phyloP scores from a whole-genome alignment of 805 yeast species.

The Candida bentonensis region DNA sequence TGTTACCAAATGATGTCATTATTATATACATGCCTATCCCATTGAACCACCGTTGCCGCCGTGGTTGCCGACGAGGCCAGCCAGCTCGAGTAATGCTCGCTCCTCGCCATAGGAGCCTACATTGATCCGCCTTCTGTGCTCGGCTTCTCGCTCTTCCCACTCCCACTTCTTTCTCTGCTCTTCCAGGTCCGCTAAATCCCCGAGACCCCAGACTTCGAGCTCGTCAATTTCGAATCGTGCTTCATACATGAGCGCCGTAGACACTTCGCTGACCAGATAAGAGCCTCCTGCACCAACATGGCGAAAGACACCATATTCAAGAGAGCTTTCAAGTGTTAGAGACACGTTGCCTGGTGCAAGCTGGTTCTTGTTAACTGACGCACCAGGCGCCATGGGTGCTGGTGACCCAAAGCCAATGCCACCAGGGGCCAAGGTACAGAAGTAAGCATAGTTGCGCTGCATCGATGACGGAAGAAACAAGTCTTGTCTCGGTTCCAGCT shows the following conservation, averaged over 20 bases:
- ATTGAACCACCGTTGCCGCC: constrained; percentile 34
- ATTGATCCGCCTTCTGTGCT: constrained; percentile 61
- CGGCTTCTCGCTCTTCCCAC: constrained; percentile 84
- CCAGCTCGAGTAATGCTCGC: constrained; percentile 76
- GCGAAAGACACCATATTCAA: constrained; percentile 73
- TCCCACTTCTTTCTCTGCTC: constrained; percentile 72
- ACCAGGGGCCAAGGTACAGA: constrained; percentile 50
- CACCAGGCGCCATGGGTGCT: constrained; percentile 31
- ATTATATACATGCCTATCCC: not conserved
- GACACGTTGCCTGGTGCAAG: constrained; percentile 63
- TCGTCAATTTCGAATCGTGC: constrained; percentile 57
- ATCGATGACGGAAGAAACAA: constrained; percentile 28
- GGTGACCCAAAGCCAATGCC: constrained; percentile 74
- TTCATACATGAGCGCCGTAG: constrained; percentile 35
- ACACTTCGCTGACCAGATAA: constrained; percentile 27
- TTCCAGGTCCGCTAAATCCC: constrained; percentile 59
- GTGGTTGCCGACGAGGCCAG: constrained; percentile 40
- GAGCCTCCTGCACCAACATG: constrained; percentile 46
- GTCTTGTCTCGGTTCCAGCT: constrained; percentile 53
- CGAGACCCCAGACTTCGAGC: constrained; percentile 87
- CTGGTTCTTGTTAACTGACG: constrained; percentile 19
- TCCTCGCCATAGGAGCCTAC: constrained; percentile 49
- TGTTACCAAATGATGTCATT: not conserved
- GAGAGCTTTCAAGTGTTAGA: constrained; percentile 56
- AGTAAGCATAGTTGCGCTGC: constrained; percentile 38